Percentiles rank a stretch among this genome's conserved stretches.
Evolutionary conservation across 1,284 basidiomycete genomes (phyloP).

Genomic region (Apiotrichum veenhuisii): DNA sequence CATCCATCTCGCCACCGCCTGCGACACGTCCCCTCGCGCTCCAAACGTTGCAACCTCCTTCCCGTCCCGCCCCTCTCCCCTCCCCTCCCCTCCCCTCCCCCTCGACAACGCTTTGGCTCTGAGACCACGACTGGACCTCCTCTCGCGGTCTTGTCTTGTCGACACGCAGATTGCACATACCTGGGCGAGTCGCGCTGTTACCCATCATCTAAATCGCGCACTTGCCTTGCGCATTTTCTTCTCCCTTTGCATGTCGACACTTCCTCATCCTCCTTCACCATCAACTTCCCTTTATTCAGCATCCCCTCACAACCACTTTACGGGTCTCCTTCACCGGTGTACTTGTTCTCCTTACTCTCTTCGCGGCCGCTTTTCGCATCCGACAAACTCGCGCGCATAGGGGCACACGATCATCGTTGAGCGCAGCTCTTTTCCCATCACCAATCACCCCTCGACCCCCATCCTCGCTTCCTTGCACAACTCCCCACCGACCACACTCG

Average conservation of each 20-base stretch:
- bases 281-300: neutral
- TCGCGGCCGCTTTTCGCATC: neutral
- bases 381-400: no score
- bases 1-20: neutral
- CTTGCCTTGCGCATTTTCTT: neutral
- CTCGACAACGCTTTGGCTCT: neutral
- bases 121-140: neutral
- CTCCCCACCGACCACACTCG: neutral
- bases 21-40: no score
- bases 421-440: no score
- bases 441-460: no score
- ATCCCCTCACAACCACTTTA: neutral
- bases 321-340: slow-evolving; percentile 15
- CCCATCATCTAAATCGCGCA: neutral
- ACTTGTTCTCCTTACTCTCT: neutral
- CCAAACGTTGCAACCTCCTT: no score
- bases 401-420: no score
- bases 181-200: neutral
- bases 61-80: no score
- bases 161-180: no score
- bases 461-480: no score
- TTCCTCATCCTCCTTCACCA: neutral
- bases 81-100: no score
- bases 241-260: neutral
- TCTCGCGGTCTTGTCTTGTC: neutral